These are phyloP conservation scores for Leccinum pellstonianum DNA, from an alignment of 768 basidiomycete genomes.

Conservation along the genomic window DNA sequence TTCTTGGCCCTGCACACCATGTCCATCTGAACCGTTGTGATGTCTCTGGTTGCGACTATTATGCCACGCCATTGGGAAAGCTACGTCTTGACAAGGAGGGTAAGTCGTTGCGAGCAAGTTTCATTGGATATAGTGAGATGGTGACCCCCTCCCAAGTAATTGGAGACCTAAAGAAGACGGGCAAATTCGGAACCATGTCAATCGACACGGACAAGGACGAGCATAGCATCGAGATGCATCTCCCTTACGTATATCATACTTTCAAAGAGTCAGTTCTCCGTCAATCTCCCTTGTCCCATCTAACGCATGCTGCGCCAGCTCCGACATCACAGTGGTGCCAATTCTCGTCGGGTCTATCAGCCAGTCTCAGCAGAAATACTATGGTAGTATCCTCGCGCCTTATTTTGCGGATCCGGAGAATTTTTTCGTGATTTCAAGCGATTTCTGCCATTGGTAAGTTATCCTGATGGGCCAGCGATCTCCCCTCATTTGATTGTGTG, in stretches of 20 bases:
- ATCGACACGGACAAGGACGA: conserved; percentile 82
- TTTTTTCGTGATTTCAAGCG: conserved; percentile 87
- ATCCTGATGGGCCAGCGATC: background rate
- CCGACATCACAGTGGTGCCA: conserved; percentile 82
- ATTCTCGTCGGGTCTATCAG: conserved; percentile 84
- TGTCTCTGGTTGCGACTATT: conserved; percentile 71
- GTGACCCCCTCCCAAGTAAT: conserved; percentile 20
- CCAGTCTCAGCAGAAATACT: conserved; percentile 55
- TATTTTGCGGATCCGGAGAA: conserved; percentile 79
- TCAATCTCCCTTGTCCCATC: background rate
- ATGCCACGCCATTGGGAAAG: conserved; percentile 83
- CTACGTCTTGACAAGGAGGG: conserved; percentile 78
- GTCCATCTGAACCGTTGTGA: conserved; percentile 86
- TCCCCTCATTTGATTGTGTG: conserved; percentile 1
- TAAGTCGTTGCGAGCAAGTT: conserved; percentile 39
- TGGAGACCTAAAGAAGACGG: conserved; percentile 12
- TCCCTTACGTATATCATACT: conserved; percentile 84
- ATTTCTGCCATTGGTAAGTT: conserved; percentile 95
- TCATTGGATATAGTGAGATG: background rate
- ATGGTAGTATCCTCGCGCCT: conserved; percentile 72
- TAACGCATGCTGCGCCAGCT: conserved; percentile 36
- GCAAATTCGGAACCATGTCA: conserved; percentile 66
- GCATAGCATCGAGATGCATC: conserved; percentile 97
- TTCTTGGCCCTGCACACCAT: conserved; percentile 96
- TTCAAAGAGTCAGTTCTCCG: conserved; percentile 65